These are phyloP conservation scores for Scedosporium apiospermum DNA, from an alignment of 2,329 filamentous ascomycete species.

Conservation along the genomic window DNA sequence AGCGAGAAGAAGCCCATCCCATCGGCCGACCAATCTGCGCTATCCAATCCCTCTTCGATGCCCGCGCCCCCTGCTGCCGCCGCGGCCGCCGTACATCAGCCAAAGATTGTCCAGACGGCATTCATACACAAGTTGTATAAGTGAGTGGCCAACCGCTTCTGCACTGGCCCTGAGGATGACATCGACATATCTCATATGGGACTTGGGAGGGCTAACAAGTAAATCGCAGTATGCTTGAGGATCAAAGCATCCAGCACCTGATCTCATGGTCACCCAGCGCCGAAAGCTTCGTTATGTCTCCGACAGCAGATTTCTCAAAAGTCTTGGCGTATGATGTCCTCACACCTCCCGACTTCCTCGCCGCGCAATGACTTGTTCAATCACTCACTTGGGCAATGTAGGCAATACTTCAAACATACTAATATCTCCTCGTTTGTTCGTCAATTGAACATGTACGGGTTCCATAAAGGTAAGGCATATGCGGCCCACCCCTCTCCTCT, in stretches of 20 bases:
- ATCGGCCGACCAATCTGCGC: conserved; percentile 9
- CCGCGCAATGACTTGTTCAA: background rate
- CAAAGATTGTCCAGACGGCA: conserved; percentile 95
- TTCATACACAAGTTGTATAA: conserved; percentile 99
- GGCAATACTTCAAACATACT: conserved; percentile 98
- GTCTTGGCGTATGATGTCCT: conserved; percentile 72
- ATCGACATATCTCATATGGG: background rate
- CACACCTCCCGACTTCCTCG: conserved; percentile 4
- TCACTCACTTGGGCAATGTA: conserved; percentile 24
- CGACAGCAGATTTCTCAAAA: conserved; percentile 94
- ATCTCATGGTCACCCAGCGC: conserved; percentile 93
- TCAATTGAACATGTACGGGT: conserved; percentile 98
- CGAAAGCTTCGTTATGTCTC: conserved; percentile 98
- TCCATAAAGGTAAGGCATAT: conserved; percentile 73
- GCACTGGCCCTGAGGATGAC: too few species aligned
- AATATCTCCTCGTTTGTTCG: conserved; percentile 98
- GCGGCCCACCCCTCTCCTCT: background rate
- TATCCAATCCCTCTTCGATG: conserved; percentile 30
- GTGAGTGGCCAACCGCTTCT: conserved; percentile 31
- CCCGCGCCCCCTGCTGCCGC: conserved; percentile 44
- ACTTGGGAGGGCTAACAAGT: conserved; percentile 14
- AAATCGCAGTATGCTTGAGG: conserved; percentile 78
- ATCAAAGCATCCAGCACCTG: conserved; percentile 82
- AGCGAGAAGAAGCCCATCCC: conserved; percentile 19
- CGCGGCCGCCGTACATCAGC: conserved; percentile 73